These are phyloP conservation scores for Domatiomyces catenatus DNA, from an alignment of 2,329 filamentous ascomycete genomes.

Conservation along the genomic window DNA sequence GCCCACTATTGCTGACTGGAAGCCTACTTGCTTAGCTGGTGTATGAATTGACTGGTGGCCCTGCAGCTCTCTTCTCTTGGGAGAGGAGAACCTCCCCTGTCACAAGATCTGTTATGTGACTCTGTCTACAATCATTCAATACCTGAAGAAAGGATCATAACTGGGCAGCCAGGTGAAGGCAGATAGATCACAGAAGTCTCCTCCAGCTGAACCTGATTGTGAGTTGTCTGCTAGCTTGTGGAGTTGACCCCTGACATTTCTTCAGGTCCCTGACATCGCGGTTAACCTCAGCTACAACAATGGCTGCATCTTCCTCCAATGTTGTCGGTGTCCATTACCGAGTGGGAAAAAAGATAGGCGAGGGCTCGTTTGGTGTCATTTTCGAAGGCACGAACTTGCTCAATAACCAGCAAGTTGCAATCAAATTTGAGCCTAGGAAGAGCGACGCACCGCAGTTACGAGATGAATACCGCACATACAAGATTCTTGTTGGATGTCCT, in stretches of 20 bases:
- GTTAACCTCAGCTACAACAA: slow-evolving; percentile 22
- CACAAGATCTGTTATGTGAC: neutral
- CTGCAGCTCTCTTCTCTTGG: neutral
- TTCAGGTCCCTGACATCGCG: neutral
- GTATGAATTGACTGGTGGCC: neutral
- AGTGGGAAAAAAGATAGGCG: slow-evolving; percentile 98
- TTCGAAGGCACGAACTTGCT: slow-evolving; percentile 97
- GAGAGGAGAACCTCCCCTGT: neutral
- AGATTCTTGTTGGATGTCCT: slow-evolving; percentile 95
- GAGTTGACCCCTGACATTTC: neutral
- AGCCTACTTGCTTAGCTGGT: neutral
- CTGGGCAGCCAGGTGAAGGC: neutral
- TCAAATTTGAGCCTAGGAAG: slow-evolving; percentile 99
- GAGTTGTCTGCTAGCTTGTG: neutral
- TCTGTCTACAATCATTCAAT: neutral
- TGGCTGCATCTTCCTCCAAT: slow-evolving; percentile 85
- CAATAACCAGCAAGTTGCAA: slow-evolving; percentile 98
- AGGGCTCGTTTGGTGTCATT: slow-evolving; percentile 96
- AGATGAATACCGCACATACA: slow-evolving; percentile 98
- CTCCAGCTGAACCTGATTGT: neutral
- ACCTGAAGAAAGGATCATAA: neutral
- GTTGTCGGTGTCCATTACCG: slow-evolving; percentile 98
- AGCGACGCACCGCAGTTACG: slow-evolving; percentile 94
- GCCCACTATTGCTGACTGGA: neutral
- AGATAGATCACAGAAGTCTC: neutral